phyloP scores from a whole-genome alignment of 495 filamentous ascomycete genomes.

The Pyrenula massariospora region DNA sequence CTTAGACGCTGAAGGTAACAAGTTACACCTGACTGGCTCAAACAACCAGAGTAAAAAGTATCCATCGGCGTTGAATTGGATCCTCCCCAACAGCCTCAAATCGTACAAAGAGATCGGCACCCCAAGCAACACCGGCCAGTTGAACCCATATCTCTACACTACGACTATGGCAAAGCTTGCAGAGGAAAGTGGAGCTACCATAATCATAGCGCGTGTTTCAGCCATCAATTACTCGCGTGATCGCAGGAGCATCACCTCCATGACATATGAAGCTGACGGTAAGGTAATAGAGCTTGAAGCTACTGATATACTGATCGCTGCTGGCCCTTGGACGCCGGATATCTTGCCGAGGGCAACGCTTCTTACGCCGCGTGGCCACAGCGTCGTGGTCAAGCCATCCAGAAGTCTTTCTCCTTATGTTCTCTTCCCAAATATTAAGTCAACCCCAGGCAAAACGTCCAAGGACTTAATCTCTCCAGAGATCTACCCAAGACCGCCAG shows the following conservation, averaged over 20 bases:
- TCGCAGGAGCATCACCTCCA: background rate
- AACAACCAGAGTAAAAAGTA: background rate
- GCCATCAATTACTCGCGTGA: conserved; percentile 3
- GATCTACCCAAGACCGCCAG: conserved; percentile 4
- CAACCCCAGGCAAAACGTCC: background rate
- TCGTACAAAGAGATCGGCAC: conserved; percentile 3
- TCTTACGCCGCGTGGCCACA: too few relatives aligned
- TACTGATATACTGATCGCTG: conserved; percentile 7
- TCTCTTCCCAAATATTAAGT: conserved; percentile 1
- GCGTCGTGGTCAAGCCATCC: too few relatives aligned
- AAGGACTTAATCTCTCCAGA: conserved; percentile 2
- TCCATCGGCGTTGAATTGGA: conserved; percentile 4
- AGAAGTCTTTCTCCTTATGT: too few relatives aligned
- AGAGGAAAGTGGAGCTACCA: conserved; percentile 3
- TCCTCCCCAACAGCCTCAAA: conserved; percentile 1
- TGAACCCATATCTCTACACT: conserved; percentile 3
- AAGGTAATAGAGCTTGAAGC: conserved; percentile 1
- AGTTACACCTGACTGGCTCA: background rate
- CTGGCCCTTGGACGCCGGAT: conserved; percentile 7
- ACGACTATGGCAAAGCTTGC: conserved; percentile 5
- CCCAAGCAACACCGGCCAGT: conserved; percentile 2
- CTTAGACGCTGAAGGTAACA: background rate
- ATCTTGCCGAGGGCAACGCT: conserved; percentile 1
- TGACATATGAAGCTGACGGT: conserved; percentile 1
- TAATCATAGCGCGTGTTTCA: conserved; percentile 3